Evolutionary conservation across 345 rosid genomes (phyloP).

Genomic region (Populus davidiana): DNA sequence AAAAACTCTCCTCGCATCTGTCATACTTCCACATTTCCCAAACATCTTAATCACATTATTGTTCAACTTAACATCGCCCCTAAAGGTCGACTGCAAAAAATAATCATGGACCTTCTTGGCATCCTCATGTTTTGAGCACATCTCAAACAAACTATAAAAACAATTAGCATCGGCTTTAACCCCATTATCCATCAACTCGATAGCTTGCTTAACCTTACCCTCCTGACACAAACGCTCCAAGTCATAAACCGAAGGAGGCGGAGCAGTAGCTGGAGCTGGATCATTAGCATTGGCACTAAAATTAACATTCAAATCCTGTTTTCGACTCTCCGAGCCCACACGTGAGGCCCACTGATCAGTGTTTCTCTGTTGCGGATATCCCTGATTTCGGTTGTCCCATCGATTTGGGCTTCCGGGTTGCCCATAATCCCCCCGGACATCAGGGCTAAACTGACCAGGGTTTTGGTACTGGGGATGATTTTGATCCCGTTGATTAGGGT

Average conservation of each 20-base stretch:
- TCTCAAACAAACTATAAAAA: constrained; percentile 46
- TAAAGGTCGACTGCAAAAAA: constrained; percentile 52
- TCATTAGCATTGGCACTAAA: not conserved
- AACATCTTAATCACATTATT: constrained; percentile 57
- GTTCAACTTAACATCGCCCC: constrained; percentile 53
- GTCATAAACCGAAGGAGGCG: constrained; percentile 35
- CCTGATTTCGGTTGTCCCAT: constrained; percentile 38
- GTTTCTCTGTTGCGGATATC: constrained; percentile 27
- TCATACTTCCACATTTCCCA: constrained; percentile 51
- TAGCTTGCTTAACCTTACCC: constrained; percentile 57
- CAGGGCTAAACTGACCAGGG: constrained; percentile 16
- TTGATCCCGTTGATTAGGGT: too few species aligned
- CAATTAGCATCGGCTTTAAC: constrained; percentile 53
- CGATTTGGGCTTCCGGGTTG: constrained; percentile 38
- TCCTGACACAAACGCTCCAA: constrained; percentile 44
- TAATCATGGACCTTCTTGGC: constrained; percentile 73
- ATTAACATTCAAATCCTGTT: constrained; percentile 6
- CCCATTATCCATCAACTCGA: constrained; percentile 61
- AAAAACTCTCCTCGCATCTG: constrained; percentile 69
- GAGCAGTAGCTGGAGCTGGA: not conserved
- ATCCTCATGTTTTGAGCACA: constrained; percentile 53
- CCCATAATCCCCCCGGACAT: constrained; percentile 10
- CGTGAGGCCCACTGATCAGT: constrained; percentile 22
- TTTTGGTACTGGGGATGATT: too few species aligned
- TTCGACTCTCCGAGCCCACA: not conserved